Percentiles rank a stretch among this genome's conserved stretches.
phyloP scores from a whole-genome alignment of 345 rosid species.

The Lenwebbia sp. region DNA sequence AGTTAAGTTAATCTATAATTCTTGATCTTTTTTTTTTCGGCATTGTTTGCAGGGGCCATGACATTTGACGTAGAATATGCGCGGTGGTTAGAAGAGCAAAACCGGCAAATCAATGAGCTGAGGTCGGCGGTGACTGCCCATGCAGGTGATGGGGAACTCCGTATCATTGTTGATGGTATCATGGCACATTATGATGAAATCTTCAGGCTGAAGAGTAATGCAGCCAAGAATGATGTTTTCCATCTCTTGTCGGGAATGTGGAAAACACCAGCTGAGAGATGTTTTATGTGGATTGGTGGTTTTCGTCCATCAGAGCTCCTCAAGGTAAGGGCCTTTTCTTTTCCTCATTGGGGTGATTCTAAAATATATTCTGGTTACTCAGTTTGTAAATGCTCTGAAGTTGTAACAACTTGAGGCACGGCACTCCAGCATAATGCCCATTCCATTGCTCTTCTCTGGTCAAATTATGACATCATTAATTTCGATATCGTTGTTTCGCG shows the following conservation, averaged over 20 bases:
- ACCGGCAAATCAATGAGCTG: constrained; percentile 75
- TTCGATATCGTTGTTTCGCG: background rate
- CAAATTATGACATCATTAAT: background rate
- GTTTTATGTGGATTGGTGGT: constrained; percentile 99
- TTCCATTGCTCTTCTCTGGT: background rate
- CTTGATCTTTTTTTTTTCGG: background rate
- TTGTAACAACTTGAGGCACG: background rate
- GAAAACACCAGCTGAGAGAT: constrained; percentile 99
- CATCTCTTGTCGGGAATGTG: constrained; percentile 98
- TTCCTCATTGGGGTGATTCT: background rate
- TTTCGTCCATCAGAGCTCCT: constrained; percentile 97
- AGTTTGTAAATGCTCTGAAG: background rate
- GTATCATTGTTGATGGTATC: constrained; percentile 68
- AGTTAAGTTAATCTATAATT: background rate
- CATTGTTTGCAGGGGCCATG: constrained; percentile 65
- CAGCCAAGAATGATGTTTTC: constrained; percentile 94
- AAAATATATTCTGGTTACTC: background rate
- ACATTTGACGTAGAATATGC: constrained; percentile 93
- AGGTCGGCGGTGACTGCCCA: constrained; percentile 90
- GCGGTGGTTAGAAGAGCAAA: constrained; percentile 92
- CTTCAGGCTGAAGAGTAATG: constrained; percentile 87
- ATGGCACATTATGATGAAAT: constrained; percentile 91
- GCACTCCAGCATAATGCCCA: background rate
- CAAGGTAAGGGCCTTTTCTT: constrained; percentile 38
- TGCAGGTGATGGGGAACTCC: constrained; percentile 94